Percentiles rank a stretch among this genome's conserved stretches.
Conservation (phyloP, 306 rosid genomes). For the Dalbergia cochinchinensis region DNA sequence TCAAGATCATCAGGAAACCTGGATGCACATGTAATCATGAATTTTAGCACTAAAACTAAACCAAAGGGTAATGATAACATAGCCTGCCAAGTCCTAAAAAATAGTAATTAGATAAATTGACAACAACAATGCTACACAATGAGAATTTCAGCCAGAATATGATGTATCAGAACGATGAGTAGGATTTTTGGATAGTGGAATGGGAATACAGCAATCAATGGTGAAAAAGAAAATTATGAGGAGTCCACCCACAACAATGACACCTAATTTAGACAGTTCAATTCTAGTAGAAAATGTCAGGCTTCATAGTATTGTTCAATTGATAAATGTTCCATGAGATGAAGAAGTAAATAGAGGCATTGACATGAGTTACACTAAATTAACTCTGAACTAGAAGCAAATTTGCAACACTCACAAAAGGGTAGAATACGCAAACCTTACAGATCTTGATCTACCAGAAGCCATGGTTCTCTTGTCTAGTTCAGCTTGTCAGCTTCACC, state of each 20-base stretch:
- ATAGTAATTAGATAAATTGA: background rate
- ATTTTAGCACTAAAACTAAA: slow-evolving; percentile 42
- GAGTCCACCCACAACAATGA: background rate
- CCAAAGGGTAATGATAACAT: slow-evolving; percentile 14
- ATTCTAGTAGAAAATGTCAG: no score
- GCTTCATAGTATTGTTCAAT: no score
- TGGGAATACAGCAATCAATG: background rate
- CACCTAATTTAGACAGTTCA: background rate
- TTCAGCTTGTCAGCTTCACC: slow-evolving; percentile 37
- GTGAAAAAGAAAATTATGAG: background rate
- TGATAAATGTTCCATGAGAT: slow-evolving; percentile 4
- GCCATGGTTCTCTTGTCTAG: slow-evolving; percentile 46
- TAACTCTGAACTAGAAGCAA: background rate
- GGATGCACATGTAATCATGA: slow-evolving; percentile 32
- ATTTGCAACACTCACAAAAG: slow-evolving; percentile 9
- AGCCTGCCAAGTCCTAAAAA: background rate
- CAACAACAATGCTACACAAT: background rate
- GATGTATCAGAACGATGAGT: no score
- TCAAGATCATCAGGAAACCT: slow-evolving; percentile 62
- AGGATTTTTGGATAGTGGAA: no score
- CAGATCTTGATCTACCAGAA: slow-evolving; percentile 55
- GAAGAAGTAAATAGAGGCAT: slow-evolving; percentile 15
- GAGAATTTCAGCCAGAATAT: no score
- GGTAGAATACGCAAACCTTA: slow-evolving; percentile 52
- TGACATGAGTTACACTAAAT: slow-evolving; percentile 4